Evolutionary conservation across 345 rosid species (phyloP).

Genomic region (Angophora floribunda): DNA sequence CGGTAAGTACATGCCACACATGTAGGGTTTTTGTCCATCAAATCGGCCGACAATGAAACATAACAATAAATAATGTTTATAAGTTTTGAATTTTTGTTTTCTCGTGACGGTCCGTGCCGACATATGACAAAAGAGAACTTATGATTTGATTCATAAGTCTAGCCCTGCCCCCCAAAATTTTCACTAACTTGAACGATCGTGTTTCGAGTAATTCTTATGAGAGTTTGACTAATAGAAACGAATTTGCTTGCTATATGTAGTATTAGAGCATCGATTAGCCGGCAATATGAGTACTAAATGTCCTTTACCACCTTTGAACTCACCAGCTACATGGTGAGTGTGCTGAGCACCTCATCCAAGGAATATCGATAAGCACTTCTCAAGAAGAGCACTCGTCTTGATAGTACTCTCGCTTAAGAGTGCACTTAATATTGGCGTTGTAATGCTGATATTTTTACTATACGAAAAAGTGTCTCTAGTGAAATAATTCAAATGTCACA

Average conservation of each 20-base stretch:
- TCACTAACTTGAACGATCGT: background rate
- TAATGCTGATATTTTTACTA: background rate
- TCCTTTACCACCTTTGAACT: background rate
- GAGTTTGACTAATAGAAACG: background rate
- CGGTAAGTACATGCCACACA: background rate
- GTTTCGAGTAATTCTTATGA: background rate
- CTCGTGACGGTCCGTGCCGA: background rate
- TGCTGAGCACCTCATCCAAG: background rate
- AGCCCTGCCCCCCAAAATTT: background rate
- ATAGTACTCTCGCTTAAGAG: background rate
- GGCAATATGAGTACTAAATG: background rate
- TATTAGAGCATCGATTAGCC: no score
- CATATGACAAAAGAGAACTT: background rate
- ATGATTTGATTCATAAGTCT: background rate
- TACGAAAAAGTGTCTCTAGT: background rate
- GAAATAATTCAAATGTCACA: background rate
- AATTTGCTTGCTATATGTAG: background rate
- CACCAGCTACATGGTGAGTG: background rate
- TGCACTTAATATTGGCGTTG: background rate
- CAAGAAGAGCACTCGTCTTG: rapidly evolving
- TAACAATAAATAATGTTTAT: background rate
- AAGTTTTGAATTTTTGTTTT: background rate
- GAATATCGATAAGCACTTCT: background rate
- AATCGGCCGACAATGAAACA: background rate
- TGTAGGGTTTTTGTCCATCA: background rate